Conservation (phyloP, 2,329 filamentous ascomycete species). For the Fusarium multiceps region DNA sequence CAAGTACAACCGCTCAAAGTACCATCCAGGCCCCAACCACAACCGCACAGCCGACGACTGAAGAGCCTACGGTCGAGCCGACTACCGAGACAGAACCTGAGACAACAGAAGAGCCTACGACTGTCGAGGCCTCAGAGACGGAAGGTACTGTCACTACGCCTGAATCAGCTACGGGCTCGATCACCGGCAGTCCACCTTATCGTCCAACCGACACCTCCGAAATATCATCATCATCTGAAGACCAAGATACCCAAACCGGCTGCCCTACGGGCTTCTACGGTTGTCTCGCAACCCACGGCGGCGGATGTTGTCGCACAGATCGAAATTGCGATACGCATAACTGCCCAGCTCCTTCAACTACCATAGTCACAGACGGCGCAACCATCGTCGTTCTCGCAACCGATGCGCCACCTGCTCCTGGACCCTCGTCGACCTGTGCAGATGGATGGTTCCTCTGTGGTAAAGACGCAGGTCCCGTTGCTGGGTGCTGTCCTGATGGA, state of each 20-base stretch:
- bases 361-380: slow-evolving; percentile 73
- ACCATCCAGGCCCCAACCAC: slow-evolving; percentile 47
- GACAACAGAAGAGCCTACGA: slow-evolving; percentile 34
- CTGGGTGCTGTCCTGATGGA: slow-evolving; percentile 86
- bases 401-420: slow-evolving; percentile 58
- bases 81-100: slow-evolving; percentile 51
- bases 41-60: slow-evolving; percentile 54
- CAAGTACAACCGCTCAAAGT: slow-evolving; percentile 31
- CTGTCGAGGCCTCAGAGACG: slow-evolving; percentile 35
- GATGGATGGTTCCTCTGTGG: slow-evolving; percentile 82
- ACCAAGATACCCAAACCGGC: slow-evolving; percentile 52
- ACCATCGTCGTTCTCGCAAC: slow-evolving; percentile 76
- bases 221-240: slow-evolving; percentile 47
- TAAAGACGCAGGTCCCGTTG: slow-evolving; percentile 66
- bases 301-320: slow-evolving; percentile 87
- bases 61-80: slow-evolving; percentile 51
- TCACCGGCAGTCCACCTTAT: slow-evolving; percentile 58
- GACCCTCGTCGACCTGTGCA: slow-evolving; percentile 69
- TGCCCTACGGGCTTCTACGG: slow-evolving; percentile 95
- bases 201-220: slow-evolving; percentile 56
- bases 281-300: slow-evolving; percentile 85
- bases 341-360: slow-evolving; percentile 74
- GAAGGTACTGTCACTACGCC: slow-evolving; percentile 11
- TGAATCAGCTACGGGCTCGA: slow-evolving; percentile 52
- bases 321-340: slow-evolving; percentile 84